phyloP scores from a whole-genome alignment of 192 early-diverging fungal species.

The Phlyctochytrium planicorne region DNA sequence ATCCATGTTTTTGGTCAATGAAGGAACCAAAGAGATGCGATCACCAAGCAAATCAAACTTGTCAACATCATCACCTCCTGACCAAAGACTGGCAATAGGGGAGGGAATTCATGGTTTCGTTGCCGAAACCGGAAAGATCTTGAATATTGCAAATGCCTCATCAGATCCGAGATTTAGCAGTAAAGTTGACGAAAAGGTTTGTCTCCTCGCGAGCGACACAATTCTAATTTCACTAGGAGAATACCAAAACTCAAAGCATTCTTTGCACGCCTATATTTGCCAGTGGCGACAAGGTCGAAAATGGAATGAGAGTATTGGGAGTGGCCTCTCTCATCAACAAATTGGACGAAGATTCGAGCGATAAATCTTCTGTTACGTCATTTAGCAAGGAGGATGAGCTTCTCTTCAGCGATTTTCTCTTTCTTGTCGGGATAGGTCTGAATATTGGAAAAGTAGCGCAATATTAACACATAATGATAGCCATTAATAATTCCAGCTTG shows the following conservation, averaged over 20 bases:
- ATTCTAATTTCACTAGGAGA: conserved; percentile 20
- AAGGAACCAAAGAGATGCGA: conserved; percentile 14
- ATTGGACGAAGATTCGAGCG: not conserved
- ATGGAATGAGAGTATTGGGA: conserved; percentile 14
- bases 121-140: conserved; percentile 18
- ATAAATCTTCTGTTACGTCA: not conserved
- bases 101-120: conserved; percentile 38
- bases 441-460: not conserved
- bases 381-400: conserved; percentile 18
- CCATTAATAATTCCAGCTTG: conserved; percentile 24
- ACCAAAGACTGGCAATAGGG: conserved; percentile 26
- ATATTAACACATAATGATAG: not conserved
- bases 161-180: conserved; percentile 35
- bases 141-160: conserved; percentile 38
- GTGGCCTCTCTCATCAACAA: conserved; percentile 27
- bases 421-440: conserved; percentile 26
- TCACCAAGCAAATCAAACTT: conserved; percentile 21
- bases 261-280: conserved; percentile 37
- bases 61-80: conserved; percentile 5
- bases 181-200: conserved; percentile 23
- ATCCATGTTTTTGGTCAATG: conserved; percentile 23
- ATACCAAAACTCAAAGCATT: conserved; percentile 33
- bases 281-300: not conserved
- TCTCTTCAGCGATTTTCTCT: conserved; percentile 21
- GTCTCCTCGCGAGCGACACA: not conserved